Evolutionary conservation across 1,284 basidiomycete species (phyloP).

Genomic region (Rhizoctonia solani): DNA sequence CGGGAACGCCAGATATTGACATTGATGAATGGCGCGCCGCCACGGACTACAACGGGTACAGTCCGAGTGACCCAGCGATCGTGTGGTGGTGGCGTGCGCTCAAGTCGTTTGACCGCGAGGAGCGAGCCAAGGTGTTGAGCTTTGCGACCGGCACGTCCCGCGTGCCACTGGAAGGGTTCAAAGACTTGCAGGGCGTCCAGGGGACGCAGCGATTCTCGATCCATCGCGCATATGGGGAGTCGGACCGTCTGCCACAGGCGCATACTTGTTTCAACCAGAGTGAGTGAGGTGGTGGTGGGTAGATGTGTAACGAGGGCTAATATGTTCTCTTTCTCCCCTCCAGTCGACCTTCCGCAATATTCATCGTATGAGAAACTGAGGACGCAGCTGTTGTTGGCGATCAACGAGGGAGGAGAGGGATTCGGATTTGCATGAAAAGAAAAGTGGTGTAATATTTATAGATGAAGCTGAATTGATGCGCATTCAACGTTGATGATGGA

Average conservation of each 20-base stretch:
- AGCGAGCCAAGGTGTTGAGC: conserved; percentile 93
- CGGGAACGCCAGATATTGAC: conserved; percentile 97
- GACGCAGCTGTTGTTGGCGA: conserved; percentile 83
- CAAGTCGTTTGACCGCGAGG: conserved; percentile 96
- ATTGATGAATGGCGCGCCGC: conserved; percentile 98
- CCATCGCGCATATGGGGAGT: conserved; percentile 86
- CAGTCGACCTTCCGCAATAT: conserved; percentile 89
- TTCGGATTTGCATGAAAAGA: conserved; percentile 76
- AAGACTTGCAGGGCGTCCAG: conserved; percentile 87
- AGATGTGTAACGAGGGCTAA: no score
- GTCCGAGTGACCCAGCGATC: conserved; percentile 88
- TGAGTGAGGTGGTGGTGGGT: conserved; percentile 33
- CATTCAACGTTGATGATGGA: no score
- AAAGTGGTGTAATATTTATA: not conserved
- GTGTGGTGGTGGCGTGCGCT: conserved; percentile 99
- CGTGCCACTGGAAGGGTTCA: conserved; percentile 92
- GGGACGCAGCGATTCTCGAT: conserved; percentile 97
- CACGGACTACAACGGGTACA: conserved; percentile 88
- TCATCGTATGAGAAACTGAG: conserved; percentile 93
- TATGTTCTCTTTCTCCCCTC: conserved; percentile 39
- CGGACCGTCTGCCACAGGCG: conserved; percentile 84
- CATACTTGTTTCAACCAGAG: conserved; percentile 72
- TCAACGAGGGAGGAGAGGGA: conserved; percentile 91
- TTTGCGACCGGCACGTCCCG: conserved; percentile 96
- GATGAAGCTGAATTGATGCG: no score